Percentiles rank a stretch among this genome's conserved stretches.
Conservation (phyloP, 768 basidiomycete species). For the Boletus insuetus region DNA sequence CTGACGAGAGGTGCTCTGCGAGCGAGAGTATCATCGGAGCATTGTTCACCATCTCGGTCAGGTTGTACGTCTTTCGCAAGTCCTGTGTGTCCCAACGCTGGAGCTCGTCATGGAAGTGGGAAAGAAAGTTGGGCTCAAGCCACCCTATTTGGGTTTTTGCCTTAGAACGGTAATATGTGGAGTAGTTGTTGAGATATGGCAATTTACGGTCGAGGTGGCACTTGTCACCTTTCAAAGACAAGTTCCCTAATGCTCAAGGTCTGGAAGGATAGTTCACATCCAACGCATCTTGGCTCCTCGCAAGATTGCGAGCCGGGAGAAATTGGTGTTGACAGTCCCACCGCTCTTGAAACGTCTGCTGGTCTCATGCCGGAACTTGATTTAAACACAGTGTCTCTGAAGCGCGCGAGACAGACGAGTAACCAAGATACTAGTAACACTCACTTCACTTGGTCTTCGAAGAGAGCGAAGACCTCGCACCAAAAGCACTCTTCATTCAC, state of each 20-base stretch:
- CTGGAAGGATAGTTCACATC: constrained; percentile 22
- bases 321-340: constrained; percentile 25
- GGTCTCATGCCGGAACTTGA: constrained; percentile 4
- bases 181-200: too few species aligned
- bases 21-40: constrained; percentile 31
- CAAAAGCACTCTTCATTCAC: not conserved
- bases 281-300: not conserved
- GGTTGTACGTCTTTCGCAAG: not conserved
- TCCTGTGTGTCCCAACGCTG: not conserved
- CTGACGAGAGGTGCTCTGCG: constrained; percentile 24
- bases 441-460: constrained; percentile 1
- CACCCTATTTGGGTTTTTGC: constrained; percentile 4
- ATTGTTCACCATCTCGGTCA: constrained; percentile 52
- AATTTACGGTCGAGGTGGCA: too few species aligned
- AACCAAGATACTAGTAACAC: not conserved
- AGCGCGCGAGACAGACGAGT: constrained; percentile 11
- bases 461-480: constrained; percentile 8
- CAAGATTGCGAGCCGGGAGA: constrained; percentile 25
- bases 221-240: not conserved
- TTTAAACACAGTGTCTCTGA: constrained; percentile 10
- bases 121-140: not conserved
- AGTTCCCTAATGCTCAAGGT: constrained; percentile 20
- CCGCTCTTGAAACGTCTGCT: constrained; percentile 14
- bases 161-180: too few species aligned
- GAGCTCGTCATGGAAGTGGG: constrained; percentile 14